Evolutionary conservation across 2,329 filamentous ascomycete genomes (phyloP).

Genomic region (Samsoniella hepiali): DNA sequence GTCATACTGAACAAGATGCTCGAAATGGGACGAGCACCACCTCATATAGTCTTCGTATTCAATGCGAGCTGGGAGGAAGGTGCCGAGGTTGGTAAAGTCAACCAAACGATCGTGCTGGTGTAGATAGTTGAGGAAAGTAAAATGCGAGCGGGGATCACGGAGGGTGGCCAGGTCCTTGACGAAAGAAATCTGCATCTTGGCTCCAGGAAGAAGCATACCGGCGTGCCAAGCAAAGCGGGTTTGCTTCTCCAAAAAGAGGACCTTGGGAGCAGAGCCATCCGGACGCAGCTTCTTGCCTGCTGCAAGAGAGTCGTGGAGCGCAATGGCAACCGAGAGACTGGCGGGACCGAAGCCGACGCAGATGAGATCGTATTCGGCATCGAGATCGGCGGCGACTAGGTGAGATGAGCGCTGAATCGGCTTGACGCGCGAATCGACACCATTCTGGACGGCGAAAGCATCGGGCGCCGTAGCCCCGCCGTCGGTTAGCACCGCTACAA

Average conservation of each 20-base stretch:
- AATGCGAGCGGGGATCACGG: conserved; percentile 81
- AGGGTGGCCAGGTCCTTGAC: conserved; percentile 93
- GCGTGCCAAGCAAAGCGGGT: conserved; percentile 84
- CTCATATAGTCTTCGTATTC: conserved; percentile 96
- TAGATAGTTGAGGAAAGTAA: conserved; percentile 95
- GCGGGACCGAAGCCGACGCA: conserved; percentile 93
- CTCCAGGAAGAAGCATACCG: conserved; percentile 89
- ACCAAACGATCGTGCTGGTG: conserved; percentile 77
- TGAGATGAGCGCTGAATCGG: conserved; percentile 23
- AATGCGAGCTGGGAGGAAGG: conserved; percentile 78
- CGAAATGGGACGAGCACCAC: conserved; percentile 84
- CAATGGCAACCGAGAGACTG: conserved; percentile 83
- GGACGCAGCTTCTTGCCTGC: conserved; percentile 42
- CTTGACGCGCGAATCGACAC: background rate
- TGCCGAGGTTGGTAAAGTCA: conserved; percentile 85
- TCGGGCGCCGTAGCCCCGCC: background rate
- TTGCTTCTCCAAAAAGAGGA: conserved; percentile 88
- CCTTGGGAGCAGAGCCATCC: conserved; percentile 56
- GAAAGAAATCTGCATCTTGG: conserved; percentile 97
- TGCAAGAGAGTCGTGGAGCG: conserved; percentile 75
- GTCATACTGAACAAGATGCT: conserved; percentile 68
- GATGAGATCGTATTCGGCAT: conserved; percentile 76
- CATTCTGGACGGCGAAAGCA: conserved; percentile 8
- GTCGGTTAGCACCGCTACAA: background rate
- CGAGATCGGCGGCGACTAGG: conserved; percentile 51